These are phyloP conservation scores for Aspergillus puulaauensis DNA, from an alignment of 2,329 filamentous ascomycete species.

Conservation along the genomic window DNA sequence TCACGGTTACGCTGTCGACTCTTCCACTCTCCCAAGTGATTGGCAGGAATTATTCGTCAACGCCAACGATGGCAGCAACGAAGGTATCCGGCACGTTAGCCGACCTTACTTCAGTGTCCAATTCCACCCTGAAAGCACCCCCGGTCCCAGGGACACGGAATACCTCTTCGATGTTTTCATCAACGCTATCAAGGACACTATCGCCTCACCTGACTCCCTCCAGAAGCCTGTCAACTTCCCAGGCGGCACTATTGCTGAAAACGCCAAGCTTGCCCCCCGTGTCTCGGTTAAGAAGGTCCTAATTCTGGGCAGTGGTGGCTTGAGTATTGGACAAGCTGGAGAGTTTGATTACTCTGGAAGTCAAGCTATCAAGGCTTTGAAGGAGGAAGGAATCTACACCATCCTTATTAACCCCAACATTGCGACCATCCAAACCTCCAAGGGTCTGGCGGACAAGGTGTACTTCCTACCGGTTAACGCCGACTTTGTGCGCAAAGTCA, in stretches of 20 bases:
- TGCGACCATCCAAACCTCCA: slow-evolving; percentile 97
- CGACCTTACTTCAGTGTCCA: slow-evolving; percentile 99
- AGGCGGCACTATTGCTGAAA: slow-evolving; percentile 77
- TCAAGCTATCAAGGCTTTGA: slow-evolving; percentile 96
- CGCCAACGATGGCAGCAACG: slow-evolving; percentile 96
- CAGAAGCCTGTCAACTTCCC: slow-evolving; percentile 79
- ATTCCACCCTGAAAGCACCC: slow-evolving; percentile 96
- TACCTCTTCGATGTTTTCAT: slow-evolving; percentile 98
- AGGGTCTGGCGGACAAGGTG: slow-evolving; percentile 95
- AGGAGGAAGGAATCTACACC: slow-evolving; percentile 97
- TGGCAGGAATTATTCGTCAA: slow-evolving; percentile 98
- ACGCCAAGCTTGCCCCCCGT: slow-evolving; percentile 70
- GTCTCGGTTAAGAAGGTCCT: slow-evolving; percentile 92
- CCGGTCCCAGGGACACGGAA: slow-evolving; percentile 92
- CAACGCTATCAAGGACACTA: slow-evolving; percentile 71
- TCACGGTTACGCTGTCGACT: slow-evolving; percentile 92
- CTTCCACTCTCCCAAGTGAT: slow-evolving; percentile 68
- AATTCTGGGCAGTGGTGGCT: slow-evolving; percentile 87
- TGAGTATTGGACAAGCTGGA: slow-evolving; percentile 96
- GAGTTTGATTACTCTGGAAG: slow-evolving; percentile 99
- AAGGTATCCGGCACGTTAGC: slow-evolving; percentile 85
- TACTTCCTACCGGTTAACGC: slow-evolving; percentile 97
- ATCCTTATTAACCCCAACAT: slow-evolving; percentile 99
- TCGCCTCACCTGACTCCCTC: slow-evolving; percentile 66
- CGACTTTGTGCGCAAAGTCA: slow-evolving; percentile 97